Conservation (phyloP, 805 yeast genomes). For the Metschnikowia cubensis region DNA sequence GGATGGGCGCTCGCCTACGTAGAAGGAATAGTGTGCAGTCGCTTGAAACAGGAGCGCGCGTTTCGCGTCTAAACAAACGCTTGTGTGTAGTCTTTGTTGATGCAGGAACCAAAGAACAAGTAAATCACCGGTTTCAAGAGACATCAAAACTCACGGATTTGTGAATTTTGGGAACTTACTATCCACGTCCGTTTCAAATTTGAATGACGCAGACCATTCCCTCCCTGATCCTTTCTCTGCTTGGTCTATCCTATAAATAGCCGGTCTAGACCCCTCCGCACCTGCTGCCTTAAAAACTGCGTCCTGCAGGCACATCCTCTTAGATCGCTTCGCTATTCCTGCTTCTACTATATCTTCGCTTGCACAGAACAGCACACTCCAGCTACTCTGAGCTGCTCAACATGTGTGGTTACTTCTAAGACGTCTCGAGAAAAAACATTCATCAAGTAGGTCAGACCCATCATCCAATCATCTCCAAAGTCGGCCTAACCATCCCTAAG, state of each 20-base stretch:
- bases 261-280: constrained; percentile 5
- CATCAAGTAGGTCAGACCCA: not conserved
- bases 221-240: not conserved
- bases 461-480: not conserved
- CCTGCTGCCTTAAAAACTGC: not conserved
- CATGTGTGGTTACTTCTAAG: not conserved
- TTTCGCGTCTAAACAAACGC: constrained; percentile 1
- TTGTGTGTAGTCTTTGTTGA: not conserved
- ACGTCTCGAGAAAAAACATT: not conserved
- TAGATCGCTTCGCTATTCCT: constrained; percentile 4
- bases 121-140: not conserved
- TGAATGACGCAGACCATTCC: not conserved
- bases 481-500: not conserved
- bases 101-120: constrained; percentile 2
- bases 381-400: not conserved
- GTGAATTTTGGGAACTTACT: not conserved
- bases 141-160: not conserved
- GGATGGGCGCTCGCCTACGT: not conserved
- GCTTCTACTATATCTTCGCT: constrained; percentile 1
- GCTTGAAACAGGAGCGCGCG: not conserved
- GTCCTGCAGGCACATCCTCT: constrained; percentile 1
- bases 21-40: not conserved
- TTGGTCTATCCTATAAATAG: not conserved
- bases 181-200: not conserved
- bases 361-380: not conserved